Evolutionary conservation across 148 eudicot genomes (phyloP), one percentile per base, ranked within the genome.

Genomic region (Arctostaphylos glauca): DNA sequence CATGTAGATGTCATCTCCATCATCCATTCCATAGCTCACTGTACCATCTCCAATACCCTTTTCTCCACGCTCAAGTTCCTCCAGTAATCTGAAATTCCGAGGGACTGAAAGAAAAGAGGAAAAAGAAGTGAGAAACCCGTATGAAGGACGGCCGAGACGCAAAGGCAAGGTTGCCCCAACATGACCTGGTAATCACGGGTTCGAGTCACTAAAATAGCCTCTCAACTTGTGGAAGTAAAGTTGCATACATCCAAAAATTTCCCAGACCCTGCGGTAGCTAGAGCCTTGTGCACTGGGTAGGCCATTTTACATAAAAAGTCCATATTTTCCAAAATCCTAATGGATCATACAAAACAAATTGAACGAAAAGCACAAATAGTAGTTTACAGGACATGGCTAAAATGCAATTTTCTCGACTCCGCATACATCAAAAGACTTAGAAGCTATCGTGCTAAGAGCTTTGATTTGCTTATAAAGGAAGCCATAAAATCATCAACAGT

Each of bases 1-100:
- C 94, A 91, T 91, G 83, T 87, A 90, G 55, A 91, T 85, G 75
- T 91, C 94, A 82, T 91, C 94, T 74, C 90, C 87, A 79, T 91
- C 94, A 86, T 91, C 94, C 94, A 91, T 91, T 77, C 92, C 92
- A 89, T 91, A 91, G 85, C 94, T 91, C 83, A 91, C 94, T 47
- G 91, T 90, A 76, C 94, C 94, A 89, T 91, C 94, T 38, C 94
- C 94, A 76, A 91, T 91, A 73, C 94, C 94, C 74, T 91, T 91
- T 76, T 91, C 94, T 73, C 94, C 94, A 83, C 94, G 92, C 77
- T 91, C 94, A 84, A 91, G 94, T 76, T 91, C 94, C 87, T 91
- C 94, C 83, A 91, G 66, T 80, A 91, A 86, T 81, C 94, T 90
- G 82, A 91, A 91, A 84, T 91, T 91, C 79, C 94, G 81, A 80